A percentile compares a stretch with the other conserved stretches of the same genome.
Conservation (phyloP, 2,329 filamentous ascomycete species). For the Domatiomyces catenatus region DNA sequence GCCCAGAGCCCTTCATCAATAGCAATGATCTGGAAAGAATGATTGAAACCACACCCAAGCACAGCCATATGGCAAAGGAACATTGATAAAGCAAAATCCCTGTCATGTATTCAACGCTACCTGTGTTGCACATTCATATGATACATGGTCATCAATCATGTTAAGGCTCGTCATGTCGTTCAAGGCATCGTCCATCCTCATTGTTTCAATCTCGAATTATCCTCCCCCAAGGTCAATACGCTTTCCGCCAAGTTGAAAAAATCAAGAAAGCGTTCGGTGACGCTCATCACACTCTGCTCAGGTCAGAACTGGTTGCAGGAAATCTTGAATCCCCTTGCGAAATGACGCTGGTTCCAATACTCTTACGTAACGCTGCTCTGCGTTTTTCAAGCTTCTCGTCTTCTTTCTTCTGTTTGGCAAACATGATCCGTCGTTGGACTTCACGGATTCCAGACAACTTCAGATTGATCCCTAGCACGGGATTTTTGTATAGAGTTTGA, state of each 20-base stretch:
- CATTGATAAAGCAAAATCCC: neutral
- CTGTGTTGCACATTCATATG: constrained; percentile 1
- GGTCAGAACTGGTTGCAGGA: constrained; percentile 9
- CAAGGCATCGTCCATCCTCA: constrained; percentile 6
- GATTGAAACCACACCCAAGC: constrained; percentile 9
- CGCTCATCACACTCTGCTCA: constrained; percentile 1
- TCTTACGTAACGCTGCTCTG: constrained; percentile 38
- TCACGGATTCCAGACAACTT: constrained; percentile 37
- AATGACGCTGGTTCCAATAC: constrained; percentile 34
- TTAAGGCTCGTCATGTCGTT: constrained; percentile 12
- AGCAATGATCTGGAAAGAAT: constrained; percentile 22
- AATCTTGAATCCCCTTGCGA: constrained; percentile 22
- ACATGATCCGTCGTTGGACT: constrained; percentile 33
- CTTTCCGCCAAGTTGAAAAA: constrained; percentile 1
- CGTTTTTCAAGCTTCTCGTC: constrained; percentile 36
- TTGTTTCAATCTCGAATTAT: constrained; percentile 1
- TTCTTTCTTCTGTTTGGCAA: constrained; percentile 28
- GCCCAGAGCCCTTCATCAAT: constrained; percentile 27
- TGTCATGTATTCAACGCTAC: neutral
- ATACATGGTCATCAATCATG: constrained; percentile 4
- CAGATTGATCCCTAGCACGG: constrained; percentile 32
- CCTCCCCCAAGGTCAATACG: neutral
- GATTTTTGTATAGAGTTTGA: constrained; percentile 19
- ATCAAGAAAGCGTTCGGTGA: neutral
- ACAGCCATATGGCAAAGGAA: neutral